Evolutionary conservation across 2,329 filamentous ascomycete species (phyloP).

Genomic region (Daldinia sp.): DNA sequence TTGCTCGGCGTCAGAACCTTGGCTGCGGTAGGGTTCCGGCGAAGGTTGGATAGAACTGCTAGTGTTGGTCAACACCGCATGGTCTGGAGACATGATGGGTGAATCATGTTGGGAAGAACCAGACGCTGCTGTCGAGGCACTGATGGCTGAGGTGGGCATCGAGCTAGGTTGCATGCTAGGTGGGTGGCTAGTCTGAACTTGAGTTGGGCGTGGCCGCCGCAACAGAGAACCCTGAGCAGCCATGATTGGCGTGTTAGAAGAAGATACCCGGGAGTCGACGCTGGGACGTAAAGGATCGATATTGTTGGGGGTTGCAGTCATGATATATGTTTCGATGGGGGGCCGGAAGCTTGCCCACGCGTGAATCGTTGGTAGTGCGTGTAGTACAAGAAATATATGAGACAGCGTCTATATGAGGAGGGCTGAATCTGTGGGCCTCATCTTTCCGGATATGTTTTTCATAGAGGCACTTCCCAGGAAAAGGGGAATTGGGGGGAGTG

Average conservation of each 20-base stretch:
- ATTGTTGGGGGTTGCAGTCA: slow-evolving; percentile 47
- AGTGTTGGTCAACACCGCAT: slow-evolving; percentile 58
- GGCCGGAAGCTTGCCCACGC: slow-evolving; percentile 37
- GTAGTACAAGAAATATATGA: slow-evolving; percentile 40
- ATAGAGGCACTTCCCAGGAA: slow-evolving; percentile 39
- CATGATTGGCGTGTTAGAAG: slow-evolving; percentile 52
- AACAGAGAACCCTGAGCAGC: slow-evolving; percentile 52
- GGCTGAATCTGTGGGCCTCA: slow-evolving; percentile 46
- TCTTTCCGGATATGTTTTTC: slow-evolving; percentile 41
- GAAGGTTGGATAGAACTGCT: slow-evolving; percentile 73
- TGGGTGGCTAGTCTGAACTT: slow-evolving; percentile 57
- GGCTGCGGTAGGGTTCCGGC: slow-evolving; percentile 67
- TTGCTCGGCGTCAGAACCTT: slow-evolving; percentile 63
- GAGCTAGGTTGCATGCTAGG: slow-evolving; percentile 50
- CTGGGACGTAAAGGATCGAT: slow-evolving; percentile 41
- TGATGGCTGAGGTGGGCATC: slow-evolving; percentile 62
- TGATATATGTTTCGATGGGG: slow-evolving; percentile 43
- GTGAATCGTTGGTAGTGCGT: slow-evolving; percentile 36
- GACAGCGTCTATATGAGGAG: slow-evolving; percentile 45
- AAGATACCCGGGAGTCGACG: slow-evolving; percentile 44
- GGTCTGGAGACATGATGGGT: slow-evolving; percentile 65
- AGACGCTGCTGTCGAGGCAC: slow-evolving; percentile 64
- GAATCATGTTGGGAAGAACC: slow-evolving; percentile 65
- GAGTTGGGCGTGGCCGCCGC: slow-evolving; percentile 55
- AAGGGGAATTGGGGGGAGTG: slow-evolving; percentile 25